Percentiles rank a stretch among this genome's conserved stretches.
Evolutionary conservation across 441 rosid genomes (phyloP).

Genomic region (Viola pubescens): DNA sequence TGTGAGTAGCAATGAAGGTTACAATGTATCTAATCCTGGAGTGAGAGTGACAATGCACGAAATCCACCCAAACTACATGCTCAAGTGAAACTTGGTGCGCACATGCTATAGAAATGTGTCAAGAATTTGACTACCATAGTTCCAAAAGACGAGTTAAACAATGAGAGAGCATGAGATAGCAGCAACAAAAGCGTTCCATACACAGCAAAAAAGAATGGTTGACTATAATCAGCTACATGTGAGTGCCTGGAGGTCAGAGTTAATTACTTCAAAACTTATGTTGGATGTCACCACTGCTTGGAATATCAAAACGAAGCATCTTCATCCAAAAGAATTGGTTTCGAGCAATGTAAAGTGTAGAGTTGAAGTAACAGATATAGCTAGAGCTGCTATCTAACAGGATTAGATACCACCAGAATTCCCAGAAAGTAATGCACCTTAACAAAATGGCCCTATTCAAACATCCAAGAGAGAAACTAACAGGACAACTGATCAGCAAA

Average conservation of each 20-base stretch:
- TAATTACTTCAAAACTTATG: too few relatives aligned
- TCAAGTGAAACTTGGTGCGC: slow-evolving; percentile 7
- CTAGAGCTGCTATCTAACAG: background rate
- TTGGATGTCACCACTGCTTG: too few relatives aligned
- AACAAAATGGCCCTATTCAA: slow-evolving; percentile 4
- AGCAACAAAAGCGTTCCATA: too few relatives aligned
- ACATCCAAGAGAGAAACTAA: slow-evolving; percentile 14
- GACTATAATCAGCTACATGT: too few relatives aligned
- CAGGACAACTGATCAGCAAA: slow-evolving; percentile 2
- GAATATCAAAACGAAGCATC: too few relatives aligned
- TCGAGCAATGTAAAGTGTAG: too few relatives aligned
- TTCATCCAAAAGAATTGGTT: too few relatives aligned
- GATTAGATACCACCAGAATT: slow-evolving; percentile 9
- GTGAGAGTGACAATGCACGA: background rate
- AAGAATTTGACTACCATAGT: slow-evolving; percentile 10
- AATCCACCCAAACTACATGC: slow-evolving; percentile 6
- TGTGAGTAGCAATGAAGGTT: background rate
- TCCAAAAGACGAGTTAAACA: slow-evolving; percentile 15
- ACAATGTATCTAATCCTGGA: background rate
- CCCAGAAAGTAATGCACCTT: slow-evolving; percentile 9
- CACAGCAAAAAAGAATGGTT: too few relatives aligned
- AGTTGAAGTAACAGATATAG: too few relatives aligned
- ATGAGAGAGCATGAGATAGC: slow-evolving; percentile 3
- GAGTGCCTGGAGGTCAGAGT: too few relatives aligned
- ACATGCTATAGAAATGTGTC: slow-evolving; percentile 3